These are phyloP conservation scores for Tolypocladium sp. DNA, from an alignment of 2,329 filamentous ascomycete genomes.

Conservation along the genomic window DNA sequence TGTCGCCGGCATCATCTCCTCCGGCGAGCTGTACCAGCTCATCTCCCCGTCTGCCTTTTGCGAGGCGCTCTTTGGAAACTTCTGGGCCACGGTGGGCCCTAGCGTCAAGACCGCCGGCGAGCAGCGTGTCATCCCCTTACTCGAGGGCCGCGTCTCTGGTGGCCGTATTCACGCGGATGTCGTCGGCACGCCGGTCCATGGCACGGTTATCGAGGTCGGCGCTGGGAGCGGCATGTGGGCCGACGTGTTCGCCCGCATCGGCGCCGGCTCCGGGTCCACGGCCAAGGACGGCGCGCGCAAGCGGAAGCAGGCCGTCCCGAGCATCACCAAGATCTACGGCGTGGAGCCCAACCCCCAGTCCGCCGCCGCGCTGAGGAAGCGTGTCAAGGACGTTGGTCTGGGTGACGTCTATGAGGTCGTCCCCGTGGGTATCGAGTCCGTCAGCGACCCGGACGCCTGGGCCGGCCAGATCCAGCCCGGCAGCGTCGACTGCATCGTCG, in stretches of 20 bases:
- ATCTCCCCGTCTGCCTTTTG: conserved; percentile 31
- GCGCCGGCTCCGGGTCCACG: conserved; percentile 3
- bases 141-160: conserved; percentile 36
- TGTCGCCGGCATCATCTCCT: conserved; percentile 30
- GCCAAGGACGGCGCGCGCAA: conserved; percentile 6
- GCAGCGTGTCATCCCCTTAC: conserved; percentile 39
- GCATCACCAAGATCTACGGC: conserved; percentile 46
- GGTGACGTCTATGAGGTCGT: conserved; percentile 51
- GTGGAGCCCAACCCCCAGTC: conserved; percentile 54
- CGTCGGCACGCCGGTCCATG: conserved; percentile 29
- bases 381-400: conserved; percentile 42
- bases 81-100: conserved; percentile 50
- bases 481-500: conserved; percentile 50
- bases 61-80: conserved; percentile 48
- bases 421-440: conserved; percentile 52
- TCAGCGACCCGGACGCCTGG: conserved; percentile 32
- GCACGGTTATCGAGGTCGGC: conserved; percentile 53
- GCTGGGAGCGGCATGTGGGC: conserved; percentile 54
- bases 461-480: conserved; percentile 37
- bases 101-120: conserved; percentile 31
- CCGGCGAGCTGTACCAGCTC: conserved; percentile 24
- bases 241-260: conserved; percentile 34
- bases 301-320: conserved; percentile 11
- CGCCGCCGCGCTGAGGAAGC: conserved; percentile 35
- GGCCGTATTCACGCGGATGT: conserved; percentile 25